A percentile compares a stretch with the other conserved stretches of the same genome.
Evolutionary conservation across 129 eudicot species (phyloP).

Genomic region (Saposhnikovia divaricata): DNA sequence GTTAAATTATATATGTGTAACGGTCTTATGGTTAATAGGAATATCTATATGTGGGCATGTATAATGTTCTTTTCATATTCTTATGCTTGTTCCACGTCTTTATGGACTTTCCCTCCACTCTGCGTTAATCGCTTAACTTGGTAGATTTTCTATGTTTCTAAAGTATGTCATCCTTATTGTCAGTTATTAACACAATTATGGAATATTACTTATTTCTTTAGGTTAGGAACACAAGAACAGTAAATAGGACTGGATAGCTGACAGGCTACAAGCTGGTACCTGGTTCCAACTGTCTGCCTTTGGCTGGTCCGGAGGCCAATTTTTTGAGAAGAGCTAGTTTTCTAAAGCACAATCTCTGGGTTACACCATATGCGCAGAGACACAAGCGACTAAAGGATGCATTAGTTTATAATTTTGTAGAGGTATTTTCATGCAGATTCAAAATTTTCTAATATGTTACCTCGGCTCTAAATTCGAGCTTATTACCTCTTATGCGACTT

Average conservation of each 20-base stretch:
- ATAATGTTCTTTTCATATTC: neutral
- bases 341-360: conserved; percentile 89
- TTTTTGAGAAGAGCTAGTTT: conserved; percentile 83
- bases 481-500: no score
- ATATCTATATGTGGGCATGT: neutral
- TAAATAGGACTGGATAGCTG: conserved; percentile 76
- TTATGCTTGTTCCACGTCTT: neutral
- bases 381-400: no score
- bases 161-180: neutral
- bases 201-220: conserved; percentile 17
- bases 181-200: neutral
- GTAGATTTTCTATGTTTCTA: neutral
- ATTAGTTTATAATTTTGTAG: no score
- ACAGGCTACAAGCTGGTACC: conserved; percentile 94
- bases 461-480: no score
- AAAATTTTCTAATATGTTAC: no score
- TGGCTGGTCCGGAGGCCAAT: conserved; percentile 89
- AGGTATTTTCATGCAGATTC: no score
- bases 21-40: neutral
- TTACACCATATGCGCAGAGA: conserved; percentile 66
- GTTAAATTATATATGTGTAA: neutral
- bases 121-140: neutral
- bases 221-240: conserved; percentile 80
- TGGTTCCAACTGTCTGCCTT: conserved; percentile 85
- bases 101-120: neutral